These are phyloP conservation scores for Pythium phragmitis DNA, from an alignment of 352 stramenopile species.

Conservation along the genomic window DNA sequence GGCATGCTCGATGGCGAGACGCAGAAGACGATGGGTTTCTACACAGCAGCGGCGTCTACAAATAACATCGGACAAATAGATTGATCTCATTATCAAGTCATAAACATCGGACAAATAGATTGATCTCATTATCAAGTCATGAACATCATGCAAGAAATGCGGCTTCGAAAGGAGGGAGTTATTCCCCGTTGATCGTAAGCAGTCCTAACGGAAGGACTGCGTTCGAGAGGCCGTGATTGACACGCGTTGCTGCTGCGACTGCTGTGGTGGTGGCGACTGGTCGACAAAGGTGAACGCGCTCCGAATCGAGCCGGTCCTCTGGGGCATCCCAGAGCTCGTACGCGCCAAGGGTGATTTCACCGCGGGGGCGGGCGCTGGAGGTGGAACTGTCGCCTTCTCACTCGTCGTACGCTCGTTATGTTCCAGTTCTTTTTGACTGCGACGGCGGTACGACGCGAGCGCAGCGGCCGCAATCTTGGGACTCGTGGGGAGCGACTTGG, in stretches of 20 bases:
- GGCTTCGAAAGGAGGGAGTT: no score
- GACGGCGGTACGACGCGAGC: slow-evolving; percentile 24
- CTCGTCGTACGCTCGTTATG: not conserved
- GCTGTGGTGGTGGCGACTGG: slow-evolving; percentile 6
- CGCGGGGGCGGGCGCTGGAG: slow-evolving; percentile 5
- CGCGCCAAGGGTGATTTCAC: not conserved
- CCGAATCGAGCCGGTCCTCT: slow-evolving; percentile 18
- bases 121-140: no score
- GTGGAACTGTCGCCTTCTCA: not conserved
- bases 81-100: no score
- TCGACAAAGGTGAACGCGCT: slow-evolving; percentile 21
- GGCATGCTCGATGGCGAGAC: slow-evolving; percentile 1
- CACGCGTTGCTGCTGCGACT: slow-evolving; percentile 6
- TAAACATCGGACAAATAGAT: no score
- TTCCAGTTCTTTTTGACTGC: slow-evolving; percentile 24
- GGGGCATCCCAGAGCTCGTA: slow-evolving; percentile 1
- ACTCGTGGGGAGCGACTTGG: slow-evolving; percentile 3
- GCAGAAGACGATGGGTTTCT: no score
- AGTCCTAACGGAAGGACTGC: slow-evolving; percentile 12
- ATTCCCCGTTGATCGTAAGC: no score
- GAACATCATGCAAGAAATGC: no score
- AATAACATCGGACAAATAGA: not conserved
- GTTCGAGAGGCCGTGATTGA: slow-evolving; percentile 21
- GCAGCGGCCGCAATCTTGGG: slow-evolving; percentile 27
- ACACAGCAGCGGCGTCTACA: not conserved